Conservation (phyloP, 148 eudicot genomes). For the Rhododendron simsii region DNA sequence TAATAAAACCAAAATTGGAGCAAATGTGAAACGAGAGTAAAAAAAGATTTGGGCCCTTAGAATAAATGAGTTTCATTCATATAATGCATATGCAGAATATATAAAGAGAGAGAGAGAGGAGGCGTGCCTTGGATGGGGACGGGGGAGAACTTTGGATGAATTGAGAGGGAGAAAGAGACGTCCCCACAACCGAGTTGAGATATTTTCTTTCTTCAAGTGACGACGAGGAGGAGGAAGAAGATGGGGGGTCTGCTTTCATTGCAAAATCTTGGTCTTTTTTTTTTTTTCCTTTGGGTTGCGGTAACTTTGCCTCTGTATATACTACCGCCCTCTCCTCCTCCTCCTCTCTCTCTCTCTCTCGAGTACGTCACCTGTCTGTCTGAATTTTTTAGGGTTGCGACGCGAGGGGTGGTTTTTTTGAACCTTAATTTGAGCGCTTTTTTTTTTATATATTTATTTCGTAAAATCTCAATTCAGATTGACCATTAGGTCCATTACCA, state of each 20-base stretch:
- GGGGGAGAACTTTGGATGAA: constrained; percentile 28
- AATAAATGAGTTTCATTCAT: background rate
- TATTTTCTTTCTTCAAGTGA: background rate
- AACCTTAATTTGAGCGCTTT: background rate
- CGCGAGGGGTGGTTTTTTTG: background rate
- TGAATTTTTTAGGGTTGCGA: background rate
- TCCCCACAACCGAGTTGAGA: background rate
- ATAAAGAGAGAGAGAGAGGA: background rate
- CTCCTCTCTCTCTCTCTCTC: background rate
- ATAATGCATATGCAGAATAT: background rate
- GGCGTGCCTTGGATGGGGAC: constrained; percentile 20
- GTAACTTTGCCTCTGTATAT: background rate
- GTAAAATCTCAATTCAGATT: no score
- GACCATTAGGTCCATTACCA: no score
- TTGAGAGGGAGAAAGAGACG: background rate
- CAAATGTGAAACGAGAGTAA: background rate
- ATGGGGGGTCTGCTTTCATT: background rate
- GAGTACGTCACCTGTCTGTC: background rate
- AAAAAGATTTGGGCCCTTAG: background rate
- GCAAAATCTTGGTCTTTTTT: background rate
- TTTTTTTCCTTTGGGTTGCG: background rate
- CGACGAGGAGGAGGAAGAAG: no score
- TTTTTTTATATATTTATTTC: no score
- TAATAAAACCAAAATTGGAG: background rate
- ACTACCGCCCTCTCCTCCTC: background rate